These are phyloP conservation scores for Pseudomonodictys pantanalensis DNA, from an alignment of 495 filamentous ascomycete genomes.

Conservation along the genomic window DNA sequence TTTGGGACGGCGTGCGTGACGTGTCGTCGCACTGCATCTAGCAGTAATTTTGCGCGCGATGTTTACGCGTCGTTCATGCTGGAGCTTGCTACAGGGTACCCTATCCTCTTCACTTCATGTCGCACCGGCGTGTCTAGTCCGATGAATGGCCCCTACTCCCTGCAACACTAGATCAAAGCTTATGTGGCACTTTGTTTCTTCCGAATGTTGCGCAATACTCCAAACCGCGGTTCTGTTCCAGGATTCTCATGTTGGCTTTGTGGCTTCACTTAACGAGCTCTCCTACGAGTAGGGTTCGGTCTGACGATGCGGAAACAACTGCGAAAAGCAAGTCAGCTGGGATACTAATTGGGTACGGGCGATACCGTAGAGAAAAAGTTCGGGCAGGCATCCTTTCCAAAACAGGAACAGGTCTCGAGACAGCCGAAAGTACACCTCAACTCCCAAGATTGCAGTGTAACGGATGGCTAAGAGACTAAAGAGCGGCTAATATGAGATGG, in stretches of 20 bases:
- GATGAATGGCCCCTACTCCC: background rate
- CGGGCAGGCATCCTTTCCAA: background rate
- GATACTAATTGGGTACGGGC: too few species aligned
- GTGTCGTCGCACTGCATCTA: slow-evolving; percentile 2
- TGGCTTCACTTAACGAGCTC: slow-evolving; percentile 39
- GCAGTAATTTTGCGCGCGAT: background rate
- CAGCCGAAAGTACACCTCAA: background rate
- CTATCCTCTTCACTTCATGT: slow-evolving; percentile 15
- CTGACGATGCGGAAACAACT: slow-evolving; percentile 39
- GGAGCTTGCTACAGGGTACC: background rate
- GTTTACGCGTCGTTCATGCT: background rate
- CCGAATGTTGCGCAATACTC: background rate
- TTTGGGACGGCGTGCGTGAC: background rate
- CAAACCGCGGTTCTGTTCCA: slow-evolving; percentile 9
- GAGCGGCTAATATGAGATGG: too few species aligned
- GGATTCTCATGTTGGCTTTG: background rate
- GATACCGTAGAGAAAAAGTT: background rate
- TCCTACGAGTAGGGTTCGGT: slow-evolving; percentile 43
- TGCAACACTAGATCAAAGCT: background rate
- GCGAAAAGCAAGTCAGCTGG: slow-evolving; percentile 14
- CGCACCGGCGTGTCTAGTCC: slow-evolving; percentile 30
- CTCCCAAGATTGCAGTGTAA: too few species aligned
- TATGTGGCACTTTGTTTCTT: background rate
- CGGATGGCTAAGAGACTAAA: too few species aligned
- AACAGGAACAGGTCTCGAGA: background rate